Evolutionary conservation across 163 green algal genomes (phyloP), one percentile per base, ranked within the genome.

Genomic region (Chloromonas sp.): DNA sequence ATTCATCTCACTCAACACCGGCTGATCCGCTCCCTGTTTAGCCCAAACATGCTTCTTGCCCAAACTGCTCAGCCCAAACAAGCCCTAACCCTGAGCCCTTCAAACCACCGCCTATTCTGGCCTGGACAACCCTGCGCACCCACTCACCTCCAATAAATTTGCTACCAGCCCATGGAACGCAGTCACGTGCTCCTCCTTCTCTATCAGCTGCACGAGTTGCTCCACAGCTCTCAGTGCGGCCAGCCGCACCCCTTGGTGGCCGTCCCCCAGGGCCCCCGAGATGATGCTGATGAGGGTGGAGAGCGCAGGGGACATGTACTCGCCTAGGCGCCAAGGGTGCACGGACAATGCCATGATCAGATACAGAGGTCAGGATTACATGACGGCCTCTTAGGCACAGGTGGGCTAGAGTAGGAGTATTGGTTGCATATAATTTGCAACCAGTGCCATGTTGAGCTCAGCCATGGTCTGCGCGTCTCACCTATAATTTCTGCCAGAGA

Each of bases 401-500:
- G 36, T 36, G 36, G 36, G 36, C 36, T 36, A 36, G 36, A 36
- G 36, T 36, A 36, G 36, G 36, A 36, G 36, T 36, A 36, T 36
- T 36, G 36, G 36, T 36, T 36, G 36, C 36, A 36, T 36, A 36
- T 36, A 36, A 36, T 36, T 36, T 36, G 36, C 36, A 36, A 36
- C 36, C 36, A 36, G 36, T 36, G 36, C 36, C 36, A 36, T 36
- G 36, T 36, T 36, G 36, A 36, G 36, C 36, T 36, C 36, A 36
- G 36, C 36, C 36, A 36, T 36, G 36, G 36, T 36, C 36, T 36
- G 36, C 36, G 36, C 36, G 36, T 36, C 89, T 2, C 86, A 93
- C 91, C 92, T 14, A 95, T 92, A 57, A 90, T 92, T 78, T 95
- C 93, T 60, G 91, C 90, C 58, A 97, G 87, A 1, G 89, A 89